Conservation (phyloP, 106 monocot species). For the Hemerocallis citrina region DNA sequence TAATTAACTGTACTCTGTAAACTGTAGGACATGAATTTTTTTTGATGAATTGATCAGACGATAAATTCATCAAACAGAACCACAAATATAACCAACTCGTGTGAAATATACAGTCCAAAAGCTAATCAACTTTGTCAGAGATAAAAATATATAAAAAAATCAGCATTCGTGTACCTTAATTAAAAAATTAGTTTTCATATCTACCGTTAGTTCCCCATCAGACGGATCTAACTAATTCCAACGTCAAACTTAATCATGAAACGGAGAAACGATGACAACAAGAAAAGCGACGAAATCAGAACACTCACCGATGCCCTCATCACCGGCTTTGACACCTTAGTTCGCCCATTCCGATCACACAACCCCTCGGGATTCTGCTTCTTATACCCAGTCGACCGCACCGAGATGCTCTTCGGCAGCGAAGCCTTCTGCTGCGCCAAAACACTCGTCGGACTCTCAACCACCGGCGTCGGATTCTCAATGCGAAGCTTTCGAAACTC, state of each 20-base stretch:
- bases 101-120: background rate
- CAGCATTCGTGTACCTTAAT: background rate
- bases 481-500: slow-evolving; percentile 44
- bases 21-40: background rate
- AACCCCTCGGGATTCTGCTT: slow-evolving; percentile 20
- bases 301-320: slow-evolving; percentile 27
- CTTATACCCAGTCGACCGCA: slow-evolving; percentile 69
- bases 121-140: background rate
- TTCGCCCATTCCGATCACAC: slow-evolving; percentile 14
- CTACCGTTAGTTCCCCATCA: too few relatives aligned
- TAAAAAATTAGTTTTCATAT: background rate
- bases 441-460: slow-evolving; percentile 46
- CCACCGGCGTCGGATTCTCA: background rate
- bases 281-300: background rate
- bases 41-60: too few relatives aligned
- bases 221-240: too few relatives aligned
- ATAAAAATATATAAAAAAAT: background rate
- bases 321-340: slow-evolving; percentile 28
- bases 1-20: background rate
- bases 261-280: too few relatives aligned
- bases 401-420: slow-evolving; percentile 83
- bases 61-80: too few relatives aligned
- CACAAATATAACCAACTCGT: too few relatives aligned
- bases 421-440: slow-evolving; percentile 12
- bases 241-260: too few relatives aligned